phyloP scores from a whole-genome alignment of 139 green algal genomes.

The Closterium sp. region DNA sequence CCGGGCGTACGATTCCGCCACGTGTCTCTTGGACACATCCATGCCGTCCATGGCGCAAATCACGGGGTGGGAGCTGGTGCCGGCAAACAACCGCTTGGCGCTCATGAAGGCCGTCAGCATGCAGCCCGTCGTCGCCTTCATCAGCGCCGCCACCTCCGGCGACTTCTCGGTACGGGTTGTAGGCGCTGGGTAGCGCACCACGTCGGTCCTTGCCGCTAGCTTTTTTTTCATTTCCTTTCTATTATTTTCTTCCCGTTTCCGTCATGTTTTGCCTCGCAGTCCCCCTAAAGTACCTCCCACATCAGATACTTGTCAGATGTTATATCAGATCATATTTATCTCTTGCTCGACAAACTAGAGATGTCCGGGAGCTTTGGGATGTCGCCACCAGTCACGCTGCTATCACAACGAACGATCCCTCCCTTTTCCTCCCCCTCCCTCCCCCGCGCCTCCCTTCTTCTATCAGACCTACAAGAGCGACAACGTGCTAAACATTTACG shows the following conservation, averaged over 20 bases:
- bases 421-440: not conserved
- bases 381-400: no score
- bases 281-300: no score
- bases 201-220: not conserved
- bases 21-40: not conserved
- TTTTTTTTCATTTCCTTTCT: not conserved
- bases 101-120: constrained; percentile 67
- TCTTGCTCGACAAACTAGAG: no score
- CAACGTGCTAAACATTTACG: constrained; percentile 6
- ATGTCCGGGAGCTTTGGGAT: no score
- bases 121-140: constrained; percentile 86
- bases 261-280: not conserved
- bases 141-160: constrained; percentile 72
- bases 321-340: no score
- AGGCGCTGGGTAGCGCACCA: not conserved
- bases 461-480: constrained; percentile 87
- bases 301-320: no score
- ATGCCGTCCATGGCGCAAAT: constrained; percentile 57
- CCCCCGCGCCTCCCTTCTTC: not conserved
- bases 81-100: constrained; percentile 54
- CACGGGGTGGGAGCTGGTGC: constrained; percentile 82
- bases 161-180: not conserved
- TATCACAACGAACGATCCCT: no score
- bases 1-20: constrained; percentile 55
- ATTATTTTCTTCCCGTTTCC: no score